Base-by-base conservation (phyloP, 1,284 basidiomycete species). In the Moesziomyces parantarcticus region DNA sequence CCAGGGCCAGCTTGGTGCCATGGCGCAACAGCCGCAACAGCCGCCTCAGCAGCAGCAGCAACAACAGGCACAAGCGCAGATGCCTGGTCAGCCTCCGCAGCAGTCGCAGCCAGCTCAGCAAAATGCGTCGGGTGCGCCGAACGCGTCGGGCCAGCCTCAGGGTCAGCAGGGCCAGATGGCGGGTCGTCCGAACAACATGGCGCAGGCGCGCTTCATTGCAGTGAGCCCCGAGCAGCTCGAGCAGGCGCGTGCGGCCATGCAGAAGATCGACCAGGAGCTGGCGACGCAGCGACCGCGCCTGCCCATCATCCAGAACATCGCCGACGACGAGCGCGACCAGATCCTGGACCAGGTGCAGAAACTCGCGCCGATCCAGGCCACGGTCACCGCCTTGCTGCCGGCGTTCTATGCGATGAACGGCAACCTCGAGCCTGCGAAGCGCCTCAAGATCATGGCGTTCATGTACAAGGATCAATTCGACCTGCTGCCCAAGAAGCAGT, bases 381-480 rank as follows among this genome's bases (percentile, higher is more conserved):
- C 77, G 3, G 80, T 81, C 23, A 69, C 76, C 1, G 78, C 78
- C 0, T 59, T 83, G 39, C 57, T 83, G 36, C 81, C 81, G 3
- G 80, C 78, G 18, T 83, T 83, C 49, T 76, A 77, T 36, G 81
- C 81, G 14, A 81, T 83, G 76, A 76, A 78, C 26, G 66, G 76
- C 54, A 76, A 77, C 25, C 32, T 83, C 18, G 80, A 81, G 46
- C 70, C 80, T 3, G 78, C 80, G 7, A 78, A 80, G 60, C 69
- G 80, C 29, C 74, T 81, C 47, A 83, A 81, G 60, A 79, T 82
- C 40, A 83, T 83, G 81, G 70, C 75, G 3, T 83, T 63, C 69
- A 80, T 83, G 77, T 77, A 82, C 66, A 70, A 77, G 43, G 81
- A 83, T 49, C 81, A 83, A 57, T 57, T 76, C 47, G 80, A 76